Base-by-base conservation (phyloP, 2,329 filamentous ascomycete species). In the Aspergillus sp. region DNA sequence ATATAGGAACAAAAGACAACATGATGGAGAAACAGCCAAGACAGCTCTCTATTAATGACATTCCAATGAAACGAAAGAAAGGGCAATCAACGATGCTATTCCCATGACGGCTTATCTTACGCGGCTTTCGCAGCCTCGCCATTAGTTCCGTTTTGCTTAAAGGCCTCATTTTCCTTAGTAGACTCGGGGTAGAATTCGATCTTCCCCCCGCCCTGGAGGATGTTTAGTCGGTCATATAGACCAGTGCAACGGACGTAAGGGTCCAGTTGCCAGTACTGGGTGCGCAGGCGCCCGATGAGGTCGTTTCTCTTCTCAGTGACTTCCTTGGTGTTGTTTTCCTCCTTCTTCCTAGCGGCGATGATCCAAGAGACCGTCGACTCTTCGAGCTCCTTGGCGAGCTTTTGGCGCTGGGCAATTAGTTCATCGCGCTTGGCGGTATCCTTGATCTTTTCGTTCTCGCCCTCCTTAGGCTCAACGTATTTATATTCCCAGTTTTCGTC, bases 201-300 rank as follows among this genome's bases (percentile, higher is more conserved):
- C 68, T 82, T 82, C 1, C 92, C 93, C 11, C 80, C 86, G 1
- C 80, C 76, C 59, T 84, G 78, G 46, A 98, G 81, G 59, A 95
- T 78, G 1, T 92, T 90, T 12, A 82, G 83, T 59, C 95, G 85
- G 73, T 99, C 95, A 67, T 96, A 97, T 60, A 91, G 76, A n/a
- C 87, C 90, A 68, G 88, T 83, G 12, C 93, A 91, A 40, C 95
- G 82, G 31, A 98, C 73, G 72, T 93, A 96, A 0, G 91, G 91
- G 76, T 99, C 95, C 52, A 97, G 75, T 40, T 83, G 82, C 93
- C 95, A 99, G 77, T 98, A 99, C 65, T 90, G 90, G 48, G 83
- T 80, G 60, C 82, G 82, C 65, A 98, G 70, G 61, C 84, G 77
- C 51, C 81, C 81, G 2, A 90, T 87, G 27, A 95, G 68, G 3